Percentiles rank a stretch among this genome's conserved stretches.
Evolutionary conservation across 2,329 filamentous ascomycete genomes (phyloP).

Genomic region (Colletotrichum ledebouriae): DNA sequence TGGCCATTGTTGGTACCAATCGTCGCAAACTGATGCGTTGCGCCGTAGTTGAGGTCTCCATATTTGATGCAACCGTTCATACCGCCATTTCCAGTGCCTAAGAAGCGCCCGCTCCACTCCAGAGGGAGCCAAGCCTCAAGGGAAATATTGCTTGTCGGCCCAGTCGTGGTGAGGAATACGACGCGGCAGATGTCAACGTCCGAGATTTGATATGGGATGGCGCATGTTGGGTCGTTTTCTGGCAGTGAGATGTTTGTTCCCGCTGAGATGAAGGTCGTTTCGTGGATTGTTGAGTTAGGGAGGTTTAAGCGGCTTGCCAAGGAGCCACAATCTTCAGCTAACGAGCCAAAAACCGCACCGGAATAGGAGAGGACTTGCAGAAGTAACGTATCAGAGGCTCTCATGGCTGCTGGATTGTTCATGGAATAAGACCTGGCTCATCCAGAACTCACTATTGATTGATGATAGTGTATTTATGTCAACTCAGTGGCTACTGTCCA

Average conservation of each 20-base stretch:
- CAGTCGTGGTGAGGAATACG: slow-evolving; percentile 45
- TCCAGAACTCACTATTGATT: too few species aligned
- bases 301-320: slow-evolving; percentile 30
- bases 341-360: slow-evolving; percentile 4
- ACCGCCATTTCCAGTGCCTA: slow-evolving; percentile 64
- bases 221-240: slow-evolving; percentile 53
- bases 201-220: slow-evolving; percentile 34
- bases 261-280: slow-evolving; percentile 29
- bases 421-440: too few species aligned
- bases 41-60: slow-evolving; percentile 60
- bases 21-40: slow-evolving; percentile 58
- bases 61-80: slow-evolving; percentile 63
- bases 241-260: slow-evolving; percentile 52
- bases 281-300: slow-evolving; percentile 47
- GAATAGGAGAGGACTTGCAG: background rate
- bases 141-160: slow-evolving; percentile 57
- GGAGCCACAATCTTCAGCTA: slow-evolving; percentile 10
- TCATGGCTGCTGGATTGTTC: slow-evolving; percentile 2
- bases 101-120: slow-evolving; percentile 58
- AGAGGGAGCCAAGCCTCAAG: slow-evolving; percentile 63
- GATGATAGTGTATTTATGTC: background rate
- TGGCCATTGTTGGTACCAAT: slow-evolving; percentile 66
- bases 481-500: background rate
- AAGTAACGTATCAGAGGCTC: background rate
- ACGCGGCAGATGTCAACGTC: slow-evolving; percentile 48